Conservation (phyloP, 805 yeast species). For the Sugiyamaella marilandica region DNA sequence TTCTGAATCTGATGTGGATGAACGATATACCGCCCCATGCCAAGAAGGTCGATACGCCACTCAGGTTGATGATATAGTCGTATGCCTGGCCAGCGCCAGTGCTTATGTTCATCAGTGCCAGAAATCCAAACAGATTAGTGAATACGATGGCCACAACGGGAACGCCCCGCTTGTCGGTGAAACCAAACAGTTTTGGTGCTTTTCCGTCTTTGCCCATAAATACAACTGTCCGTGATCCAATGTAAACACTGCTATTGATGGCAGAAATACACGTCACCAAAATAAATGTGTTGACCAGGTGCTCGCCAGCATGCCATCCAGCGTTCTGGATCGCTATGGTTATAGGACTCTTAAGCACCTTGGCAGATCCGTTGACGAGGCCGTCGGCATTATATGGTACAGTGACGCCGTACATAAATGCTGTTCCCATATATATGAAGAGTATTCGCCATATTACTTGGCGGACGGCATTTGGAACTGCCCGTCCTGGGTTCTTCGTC, state of each 20-base stretch:
- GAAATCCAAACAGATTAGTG: constrained; percentile 50
- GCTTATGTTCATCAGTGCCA: constrained; percentile 52
- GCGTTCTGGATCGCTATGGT: constrained; percentile 46
- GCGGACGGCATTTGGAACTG: constrained; percentile 57
- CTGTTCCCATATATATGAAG: constrained; percentile 52
- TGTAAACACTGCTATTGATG: constrained; percentile 61
- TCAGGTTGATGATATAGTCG: constrained; percentile 53
- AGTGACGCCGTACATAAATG: constrained; percentile 55
- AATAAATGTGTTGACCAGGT: constrained; percentile 59
- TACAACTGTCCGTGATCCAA: constrained; percentile 64
- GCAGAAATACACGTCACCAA: constrained; percentile 62
- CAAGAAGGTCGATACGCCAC: constrained; percentile 63
- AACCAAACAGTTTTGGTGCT: constrained; percentile 53
- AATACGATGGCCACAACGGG: constrained; percentile 56
- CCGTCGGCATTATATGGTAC: constrained; percentile 52
- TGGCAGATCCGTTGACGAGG: constrained; percentile 38
- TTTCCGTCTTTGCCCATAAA: constrained; percentile 57
- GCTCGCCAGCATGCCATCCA: constrained; percentile 48
- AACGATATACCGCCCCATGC: constrained; percentile 61
- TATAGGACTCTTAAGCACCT: constrained; percentile 48
- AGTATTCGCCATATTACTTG: constrained; percentile 54
- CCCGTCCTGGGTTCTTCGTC: constrained; percentile 53
- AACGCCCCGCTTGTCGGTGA: constrained; percentile 54
- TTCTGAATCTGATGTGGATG: constrained; percentile 54
- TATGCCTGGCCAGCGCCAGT: constrained; percentile 60